These are phyloP conservation scores for Candida freyschussii DNA, from an alignment of 1,139 yeast species.

Conservation along the genomic window DNA sequence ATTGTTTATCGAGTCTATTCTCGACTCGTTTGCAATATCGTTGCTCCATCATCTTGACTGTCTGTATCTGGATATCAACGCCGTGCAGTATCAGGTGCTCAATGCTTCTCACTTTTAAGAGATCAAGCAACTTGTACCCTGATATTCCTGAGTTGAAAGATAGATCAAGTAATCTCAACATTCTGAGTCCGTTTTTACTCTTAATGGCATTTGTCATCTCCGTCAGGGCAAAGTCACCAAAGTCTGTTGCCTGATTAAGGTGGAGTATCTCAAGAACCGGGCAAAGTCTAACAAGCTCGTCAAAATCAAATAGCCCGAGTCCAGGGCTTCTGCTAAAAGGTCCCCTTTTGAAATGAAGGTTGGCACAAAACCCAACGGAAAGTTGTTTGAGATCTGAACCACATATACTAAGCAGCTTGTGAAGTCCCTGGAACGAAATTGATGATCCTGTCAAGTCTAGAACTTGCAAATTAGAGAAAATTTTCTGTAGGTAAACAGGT, in stretches of 20 bases:
- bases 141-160: constrained; percentile 21
- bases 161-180: constrained; percentile 17
- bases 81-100: constrained; percentile 20
- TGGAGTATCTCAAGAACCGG: constrained; percentile 17
- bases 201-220: constrained; percentile 14
- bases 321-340: constrained; percentile 10
- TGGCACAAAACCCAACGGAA: constrained; percentile 21
- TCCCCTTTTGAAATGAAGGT: constrained; percentile 18
- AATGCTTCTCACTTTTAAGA: constrained; percentile 14
- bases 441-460: constrained; percentile 23
- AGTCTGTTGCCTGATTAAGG: constrained; percentile 22
- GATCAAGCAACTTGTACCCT: constrained; percentile 21
- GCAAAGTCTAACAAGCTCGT: constrained; percentile 14
- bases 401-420: constrained; percentile 14
- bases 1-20: constrained; percentile 17
- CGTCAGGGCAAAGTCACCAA: constrained; percentile 19
- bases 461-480: constrained; percentile 12
- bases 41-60: constrained; percentile 16
- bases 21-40: constrained; percentile 17
- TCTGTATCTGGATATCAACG: constrained; percentile 15
- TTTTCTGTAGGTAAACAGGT: constrained; percentile 9
- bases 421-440: constrained; percentile 20
- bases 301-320: constrained; percentile 18
- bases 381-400: constrained; percentile 15
- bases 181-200: constrained; percentile 1